A percentile compares a stretch with the other conserved stretches of the same genome.
Conservation (phyloP, 1,139 yeast genomes). For the Yamadazyma jaroonii region DNA sequence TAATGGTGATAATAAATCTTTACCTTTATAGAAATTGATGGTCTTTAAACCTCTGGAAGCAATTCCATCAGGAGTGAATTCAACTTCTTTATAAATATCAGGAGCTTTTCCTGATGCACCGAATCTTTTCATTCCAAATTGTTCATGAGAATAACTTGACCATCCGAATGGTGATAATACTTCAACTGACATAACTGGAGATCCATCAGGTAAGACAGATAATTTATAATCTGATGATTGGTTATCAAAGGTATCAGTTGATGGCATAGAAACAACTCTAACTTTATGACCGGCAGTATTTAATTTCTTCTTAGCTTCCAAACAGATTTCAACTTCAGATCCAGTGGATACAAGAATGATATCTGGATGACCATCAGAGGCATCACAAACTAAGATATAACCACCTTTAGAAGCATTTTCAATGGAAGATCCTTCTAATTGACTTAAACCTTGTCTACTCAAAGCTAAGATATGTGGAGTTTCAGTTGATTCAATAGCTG, state of each 20-base stretch:
- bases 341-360: constrained; percentile 88
- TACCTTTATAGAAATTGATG: constrained; percentile 80
- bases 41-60: constrained; percentile 83
- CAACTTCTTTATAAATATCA: constrained; percentile 80
- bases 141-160: constrained; percentile 95
- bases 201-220: constrained; percentile 89
- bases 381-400: constrained; percentile 62
- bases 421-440: constrained; percentile 86
- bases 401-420: constrained; percentile 97
- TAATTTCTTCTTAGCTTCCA: constrained; percentile 74
- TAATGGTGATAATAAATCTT: constrained; percentile 70
- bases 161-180: constrained; percentile 92
- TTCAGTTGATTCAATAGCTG: constrained; percentile 63
- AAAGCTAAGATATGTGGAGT: constrained; percentile 92
- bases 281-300: constrained; percentile 52
- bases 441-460: constrained; percentile 97
- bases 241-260: constrained; percentile 82
- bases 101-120: constrained; percentile 96
- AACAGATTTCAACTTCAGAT: constrained; percentile 85
- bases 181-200: constrained; percentile 92
- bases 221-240: constrained; percentile 80
- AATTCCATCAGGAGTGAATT: constrained; percentile 90
- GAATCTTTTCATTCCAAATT: constrained; percentile 91
- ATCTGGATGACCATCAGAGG: constrained; percentile 58
- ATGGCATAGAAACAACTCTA: constrained; percentile 89